Base-by-base conservation (phyloP, 805 yeast genomes). In the Yarrowia hollandica region DNA sequence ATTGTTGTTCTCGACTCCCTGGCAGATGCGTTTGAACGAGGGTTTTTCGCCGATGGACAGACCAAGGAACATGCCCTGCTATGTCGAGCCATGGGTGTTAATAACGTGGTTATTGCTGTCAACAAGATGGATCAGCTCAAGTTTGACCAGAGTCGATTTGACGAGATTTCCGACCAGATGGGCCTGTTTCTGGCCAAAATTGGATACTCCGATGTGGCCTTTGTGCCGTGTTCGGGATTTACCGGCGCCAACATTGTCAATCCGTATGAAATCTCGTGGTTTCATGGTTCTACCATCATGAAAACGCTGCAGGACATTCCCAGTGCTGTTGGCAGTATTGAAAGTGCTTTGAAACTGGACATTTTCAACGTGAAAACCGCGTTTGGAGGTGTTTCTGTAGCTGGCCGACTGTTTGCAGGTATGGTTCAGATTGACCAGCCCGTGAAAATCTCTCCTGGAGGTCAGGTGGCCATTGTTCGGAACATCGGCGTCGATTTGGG, bases 51-150 rank as follows among this genome's bases (percentile, higher is more conserved):
- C 62, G 82, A 81, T 65, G 92, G 94, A 1, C 91, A 87, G 69
- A 86, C 92, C 4, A 85, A 81, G 65, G 95, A 88, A 68, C 95
- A 88, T 67, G 81, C 90, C 1, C 72, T 84, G 9, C 77, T 88
- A 35, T 88, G 88, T 4, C 77, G 82, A 60, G 81, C 79, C 62
- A 69, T 88, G 54, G 94, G 94, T 0, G 77, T 87, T n/a, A 79
- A 78, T 25, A 74, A 74, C 21, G 69, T 86, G 26, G 74, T 86
- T 26, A 79, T 87, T 15, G 86, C 82, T 0, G 77, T 88, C 16
- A 88, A 88, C 71, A 88, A 88, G 68, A 73, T 88, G 75, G 95
- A 88, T 67, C 75, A 79, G 55, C 79, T 79, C 39, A 68, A 75
- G 25, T 87, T 90, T 87, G 72, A 77, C 31, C 68, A 81, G 65